Percentiles rank a stretch among this genome's conserved stretches.
These are phyloP conservation scores for Penstemon newberryi DNA, from an alignment of 257 asterid genomes.

Conservation along the genomic window DNA sequence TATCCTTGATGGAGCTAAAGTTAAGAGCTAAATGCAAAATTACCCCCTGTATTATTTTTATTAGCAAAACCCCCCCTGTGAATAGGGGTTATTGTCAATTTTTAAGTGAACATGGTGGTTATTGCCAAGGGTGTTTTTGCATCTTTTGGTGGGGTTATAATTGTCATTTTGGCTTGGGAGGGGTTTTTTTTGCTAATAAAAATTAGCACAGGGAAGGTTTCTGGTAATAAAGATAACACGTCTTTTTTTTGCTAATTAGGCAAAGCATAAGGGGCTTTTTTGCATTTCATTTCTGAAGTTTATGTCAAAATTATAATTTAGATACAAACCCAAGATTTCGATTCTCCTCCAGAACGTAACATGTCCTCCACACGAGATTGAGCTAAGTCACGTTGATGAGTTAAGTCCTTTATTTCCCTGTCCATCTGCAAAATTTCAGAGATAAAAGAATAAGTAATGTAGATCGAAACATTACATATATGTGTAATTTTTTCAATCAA, in stretches of 20 bases:
- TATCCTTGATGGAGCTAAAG: background rate
- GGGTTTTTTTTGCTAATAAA: too few species aligned
- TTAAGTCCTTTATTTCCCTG: constrained; percentile 41
- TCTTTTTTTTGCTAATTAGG: too few species aligned
- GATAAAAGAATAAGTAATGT: background rate
- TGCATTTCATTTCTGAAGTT: background rate
- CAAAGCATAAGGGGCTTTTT: too few species aligned
- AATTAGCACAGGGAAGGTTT: too few species aligned
- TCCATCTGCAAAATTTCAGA: constrained; percentile 42
- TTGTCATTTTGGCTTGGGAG: too few species aligned
- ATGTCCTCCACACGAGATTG: constrained; percentile 41
- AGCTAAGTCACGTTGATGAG: constrained; percentile 46
- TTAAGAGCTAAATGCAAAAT: background rate
- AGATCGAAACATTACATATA: background rate
- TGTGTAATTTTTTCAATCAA: background rate
- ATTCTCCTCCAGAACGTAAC: constrained; percentile 28
- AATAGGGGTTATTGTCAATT: too few species aligned
- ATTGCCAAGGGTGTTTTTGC: too few species aligned
- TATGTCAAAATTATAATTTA: background rate
- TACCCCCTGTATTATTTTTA: too few species aligned
- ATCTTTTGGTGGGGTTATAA: too few species aligned
- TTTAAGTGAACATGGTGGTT: too few species aligned
- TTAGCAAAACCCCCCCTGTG: too few species aligned
- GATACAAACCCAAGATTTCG: constrained; percentile 42
- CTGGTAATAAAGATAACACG: too few species aligned